These are phyloP conservation scores for Endoconidiophora laricicola DNA, from an alignment of 2,329 filamentous ascomycete genomes.

Conservation along the genomic window DNA sequence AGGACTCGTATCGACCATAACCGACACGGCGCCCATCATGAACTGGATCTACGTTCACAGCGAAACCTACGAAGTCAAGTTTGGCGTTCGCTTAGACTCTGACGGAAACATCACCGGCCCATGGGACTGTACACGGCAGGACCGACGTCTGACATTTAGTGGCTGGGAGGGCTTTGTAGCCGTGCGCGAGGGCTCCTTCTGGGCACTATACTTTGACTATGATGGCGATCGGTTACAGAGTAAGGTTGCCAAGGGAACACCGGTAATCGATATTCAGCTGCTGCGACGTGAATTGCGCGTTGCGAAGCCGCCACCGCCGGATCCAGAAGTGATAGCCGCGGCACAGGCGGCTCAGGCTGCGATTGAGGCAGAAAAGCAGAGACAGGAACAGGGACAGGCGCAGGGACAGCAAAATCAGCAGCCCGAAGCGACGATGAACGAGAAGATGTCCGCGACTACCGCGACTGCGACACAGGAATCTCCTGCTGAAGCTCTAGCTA, in stretches of 20 bases:
- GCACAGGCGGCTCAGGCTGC: constrained; percentile 2
- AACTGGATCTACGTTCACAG: constrained; percentile 35
- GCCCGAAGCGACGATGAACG: neutral
- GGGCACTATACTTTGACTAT: constrained; percentile 31
- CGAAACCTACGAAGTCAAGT: constrained; percentile 29
- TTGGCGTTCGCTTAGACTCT: constrained; percentile 26
- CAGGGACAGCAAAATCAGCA: neutral
- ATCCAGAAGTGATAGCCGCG: constrained; percentile 6
- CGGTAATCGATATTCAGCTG: constrained; percentile 39
- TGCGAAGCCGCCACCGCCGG: constrained; percentile 8
- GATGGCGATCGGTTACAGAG: constrained; percentile 28
- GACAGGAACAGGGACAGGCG: neutral
- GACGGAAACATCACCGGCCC: constrained; percentile 29
- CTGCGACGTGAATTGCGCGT: constrained; percentile 27
- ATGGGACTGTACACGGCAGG: constrained; percentile 35
- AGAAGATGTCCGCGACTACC: neutral
- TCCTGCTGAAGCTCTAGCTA: neutral
- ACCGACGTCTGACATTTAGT: constrained; percentile 31
- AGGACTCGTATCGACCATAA: constrained; percentile 32
- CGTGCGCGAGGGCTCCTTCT: constrained; percentile 27
- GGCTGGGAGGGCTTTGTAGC: constrained; percentile 34
- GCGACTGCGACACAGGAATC: neutral
- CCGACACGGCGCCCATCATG: constrained; percentile 30
- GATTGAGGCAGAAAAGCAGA: neutral
- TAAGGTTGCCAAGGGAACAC: constrained; percentile 30